phyloP scores from a whole-genome alignment of 2,329 filamentous ascomycete species.

The Rhynchosporium graminicola region DNA sequence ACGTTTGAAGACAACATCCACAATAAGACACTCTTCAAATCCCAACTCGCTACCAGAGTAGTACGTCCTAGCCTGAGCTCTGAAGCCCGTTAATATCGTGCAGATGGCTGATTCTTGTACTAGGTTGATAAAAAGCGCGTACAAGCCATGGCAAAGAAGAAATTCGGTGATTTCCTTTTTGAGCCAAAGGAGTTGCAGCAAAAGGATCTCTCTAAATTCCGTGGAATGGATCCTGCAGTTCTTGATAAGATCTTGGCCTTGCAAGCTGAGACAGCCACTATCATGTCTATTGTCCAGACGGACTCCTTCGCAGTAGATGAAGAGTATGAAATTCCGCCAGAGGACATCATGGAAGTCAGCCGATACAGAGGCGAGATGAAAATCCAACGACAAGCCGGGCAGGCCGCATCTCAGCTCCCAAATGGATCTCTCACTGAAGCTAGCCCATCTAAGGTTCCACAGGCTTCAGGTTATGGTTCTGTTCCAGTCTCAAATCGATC shows the following conservation, averaged over 20 bases:
- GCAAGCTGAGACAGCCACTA: conserved; percentile 47
- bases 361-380: conserved; percentile 34
- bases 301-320: conserved; percentile 75
- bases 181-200: conserved; percentile 54
- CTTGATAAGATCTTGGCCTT: conserved; percentile 62
- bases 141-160: conserved; percentile 62
- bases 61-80: conserved; percentile 35
- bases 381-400: not conserved
- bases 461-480: not conserved
- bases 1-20: conserved; percentile 77
- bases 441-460: not conserved
- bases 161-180: conserved; percentile 57
- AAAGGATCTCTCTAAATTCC: conserved; percentile 52
- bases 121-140: conserved; percentile 76
- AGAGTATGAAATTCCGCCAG: conserved; percentile 59
- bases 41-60: conserved; percentile 73
- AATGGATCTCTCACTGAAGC: not conserved
- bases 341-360: conserved; percentile 59
- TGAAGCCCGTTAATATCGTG: not conserved
- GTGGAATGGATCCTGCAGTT: conserved; percentile 60
- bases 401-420: not conserved
- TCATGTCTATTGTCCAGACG: conserved; percentile 63
- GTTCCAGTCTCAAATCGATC: not conserved
- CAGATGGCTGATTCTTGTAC: not conserved
- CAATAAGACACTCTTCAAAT: conserved; percentile 78